Percentiles rank a stretch among this genome's conserved stretches.
Conservation (phyloP, 2,329 filamentous ascomycete genomes). For the Fusarium bactridioides region DNA sequence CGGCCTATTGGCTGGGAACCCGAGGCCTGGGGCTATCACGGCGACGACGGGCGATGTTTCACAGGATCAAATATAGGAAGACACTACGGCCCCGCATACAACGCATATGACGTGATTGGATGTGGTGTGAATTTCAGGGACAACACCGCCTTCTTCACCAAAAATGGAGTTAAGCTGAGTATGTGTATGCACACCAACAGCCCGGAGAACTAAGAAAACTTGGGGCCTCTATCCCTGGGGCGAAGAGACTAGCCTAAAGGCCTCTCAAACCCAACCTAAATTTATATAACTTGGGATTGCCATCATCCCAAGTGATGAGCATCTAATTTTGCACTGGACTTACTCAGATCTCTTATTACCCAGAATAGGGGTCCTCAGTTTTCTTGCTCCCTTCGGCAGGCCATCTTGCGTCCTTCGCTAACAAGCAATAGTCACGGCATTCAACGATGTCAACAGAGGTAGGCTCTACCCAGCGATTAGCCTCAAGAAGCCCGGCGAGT, state of each 20-base stretch:
- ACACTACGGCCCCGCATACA: constrained; percentile 64
- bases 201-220: not conserved
- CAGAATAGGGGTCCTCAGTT: not conserved
- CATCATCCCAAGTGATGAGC: not conserved
- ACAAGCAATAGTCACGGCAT: constrained; percentile 65
- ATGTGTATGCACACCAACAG: constrained; percentile 39
- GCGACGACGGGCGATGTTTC: constrained; percentile 71
- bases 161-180: constrained; percentile 68
- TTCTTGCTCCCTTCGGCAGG: not conserved
- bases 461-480: constrained; percentile 73
- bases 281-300: not conserved
- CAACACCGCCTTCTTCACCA: constrained; percentile 73
- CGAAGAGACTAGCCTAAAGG: not conserved
- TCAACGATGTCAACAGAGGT: constrained; percentile 68
- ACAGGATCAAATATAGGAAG: constrained; percentile 64
- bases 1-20: constrained; percentile 72
- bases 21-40: constrained; percentile 74
- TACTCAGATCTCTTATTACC: not conserved
- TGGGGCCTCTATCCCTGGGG: not conserved
- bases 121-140: constrained; percentile 73
- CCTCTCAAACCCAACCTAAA: not conserved
- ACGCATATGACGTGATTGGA: constrained; percentile 65
- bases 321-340: no score
- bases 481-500: constrained; percentile 70
- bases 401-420: constrained; percentile 26